Base-by-base conservation (phyloP, 768 basidiomycete species). In the Mycena crocata region DNA sequence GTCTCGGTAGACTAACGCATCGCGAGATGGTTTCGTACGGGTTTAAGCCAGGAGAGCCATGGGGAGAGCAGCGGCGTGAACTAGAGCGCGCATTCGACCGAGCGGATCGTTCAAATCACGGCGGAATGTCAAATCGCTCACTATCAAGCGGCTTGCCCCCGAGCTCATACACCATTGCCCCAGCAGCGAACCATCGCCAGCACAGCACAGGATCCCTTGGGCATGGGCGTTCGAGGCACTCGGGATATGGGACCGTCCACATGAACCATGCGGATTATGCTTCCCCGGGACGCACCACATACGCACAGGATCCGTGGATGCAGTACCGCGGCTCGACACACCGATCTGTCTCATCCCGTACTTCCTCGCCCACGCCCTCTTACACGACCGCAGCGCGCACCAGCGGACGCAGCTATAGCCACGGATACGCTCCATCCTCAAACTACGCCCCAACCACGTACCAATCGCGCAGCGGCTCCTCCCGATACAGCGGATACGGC, bases 11-110 rank as follows among this genome's bases (percentile, higher is more conserved):
- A 62, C 42, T 67, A 17, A 64, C 62, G 9, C 42, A 67, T 56
- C 68, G 68, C 35, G 78, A 79, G 9, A 67, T 77, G 68, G 64
- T 76, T 42, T 68, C 76, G 5, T 77, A 79, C 59, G 77, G 76
- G 5, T 77, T 75, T 62, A 77, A 75, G 58, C 71, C 73, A 31
- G 75, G 76, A 14, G 70, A 76, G 28, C 64, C 74, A 0, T 79
- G 78, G 77, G 73, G 60, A 48, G 73, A 76, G 14, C 75, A 78
- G 40, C 75, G 75, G 32, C 75, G 76, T 21, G 71, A 69, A 19
- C 63, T 79, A 26, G 76, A 77, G 61, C 64, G 69, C 12, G 70
- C 73, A 45, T 75, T 78, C 45, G 57, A n/a, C n/a, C n/a, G n/a
- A n/a, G n/a, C n/a, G n/a, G n/a, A 67, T 32, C 62, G 54, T 23